Base-by-base conservation (phyloP, 2,329 filamentous ascomycete species). In the Aspergillus fijiensis region DNA sequence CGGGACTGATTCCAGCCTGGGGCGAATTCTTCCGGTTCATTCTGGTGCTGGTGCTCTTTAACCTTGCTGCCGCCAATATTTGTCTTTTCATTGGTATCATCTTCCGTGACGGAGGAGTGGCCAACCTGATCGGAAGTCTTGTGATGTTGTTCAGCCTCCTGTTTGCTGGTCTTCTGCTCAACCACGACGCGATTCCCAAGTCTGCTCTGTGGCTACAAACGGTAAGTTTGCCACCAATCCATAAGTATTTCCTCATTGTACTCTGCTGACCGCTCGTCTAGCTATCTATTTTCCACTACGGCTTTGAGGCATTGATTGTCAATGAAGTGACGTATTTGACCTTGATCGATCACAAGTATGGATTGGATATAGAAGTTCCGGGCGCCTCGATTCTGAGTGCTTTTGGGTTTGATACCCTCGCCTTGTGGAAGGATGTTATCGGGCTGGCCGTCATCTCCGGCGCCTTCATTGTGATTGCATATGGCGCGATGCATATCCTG, bases 141-240 rank as follows among this genome's bases (percentile, higher is more conserved):
- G 92, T 98, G 54, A 99, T 99, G 95, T 83, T 99, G 9, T 99
- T 99, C 82, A 96, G 91, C 73, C 80, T 99, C 62, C 84, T 99
- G 10, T 98, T 99, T 75, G 94, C 93, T 0, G 95, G 95, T 59
- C 87, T 99, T 60, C 82, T 99, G 59, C 85, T 99, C 62, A 99
- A 99, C 76, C 92, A 96, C 73, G 88, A 97, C 74, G 92, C 91
- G 31, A 97, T 97, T 56, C 95, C 95, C 1, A 82, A 85, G 53
- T 86, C 91, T 2, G 90, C 94, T 2, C 77, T 92, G 63, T 99
- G 95, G 95, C 79, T 99, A 55, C 95, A 99, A 81, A 87, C 85
- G 53, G 86, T 89, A 79, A 79, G 84, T 81, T 57, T 59, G 11
- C 39, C 11, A 31, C 27, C 42, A 19, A 29, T 16, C 19, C 35